Percentiles rank a stretch among this genome's conserved stretches.
These are phyloP conservation scores for Penicillium verrucosum DNA, from an alignment of 2,329 filamentous ascomycete genomes.

Conservation along the genomic window DNA sequence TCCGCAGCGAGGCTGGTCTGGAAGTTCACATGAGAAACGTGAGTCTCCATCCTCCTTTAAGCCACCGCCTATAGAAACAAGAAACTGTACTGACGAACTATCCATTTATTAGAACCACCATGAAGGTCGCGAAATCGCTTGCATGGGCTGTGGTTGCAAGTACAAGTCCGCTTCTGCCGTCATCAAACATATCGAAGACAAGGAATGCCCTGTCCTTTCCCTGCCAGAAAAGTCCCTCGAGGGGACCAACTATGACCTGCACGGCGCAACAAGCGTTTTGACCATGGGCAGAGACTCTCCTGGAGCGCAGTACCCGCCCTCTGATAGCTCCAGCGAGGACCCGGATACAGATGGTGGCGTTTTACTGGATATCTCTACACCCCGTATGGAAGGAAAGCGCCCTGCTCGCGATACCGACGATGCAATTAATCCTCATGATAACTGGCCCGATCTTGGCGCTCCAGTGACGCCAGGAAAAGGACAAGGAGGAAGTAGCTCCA, in stretches of 20 bases:
- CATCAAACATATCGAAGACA: constrained; percentile 55
- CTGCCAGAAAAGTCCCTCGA: constrained; percentile 38
- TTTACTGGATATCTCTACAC: not conserved
- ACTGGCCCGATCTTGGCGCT: not conserved
- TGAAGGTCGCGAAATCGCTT: constrained; percentile 50
- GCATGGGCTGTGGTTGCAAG: constrained; percentile 45
- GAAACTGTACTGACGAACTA: not conserved
- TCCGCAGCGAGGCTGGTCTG: constrained; percentile 52
- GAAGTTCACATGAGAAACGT: constrained; percentile 53
- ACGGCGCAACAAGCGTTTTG: not conserved
- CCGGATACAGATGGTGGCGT: constrained; percentile 39
- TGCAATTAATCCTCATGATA: not conserved
- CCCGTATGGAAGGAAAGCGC: not conserved
- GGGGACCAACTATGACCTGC: not conserved
- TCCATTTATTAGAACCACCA: constrained; percentile 44
- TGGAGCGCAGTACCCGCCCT: too few species aligned
- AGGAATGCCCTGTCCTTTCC: constrained; percentile 47
- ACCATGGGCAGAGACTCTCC: not conserved
- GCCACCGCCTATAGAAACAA: not conserved
- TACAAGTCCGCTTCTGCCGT: constrained; percentile 51
- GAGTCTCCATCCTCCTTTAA: constrained; percentile 13
- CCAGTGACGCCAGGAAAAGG: not conserved
- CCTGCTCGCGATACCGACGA: not conserved
- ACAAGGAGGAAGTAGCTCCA: not conserved
- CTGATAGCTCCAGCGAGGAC: constrained; percentile 43